Evolutionary conservation across 2,329 filamentous ascomycete genomes (phyloP).

Genomic region (Hirsutella thompsonii): DNA sequence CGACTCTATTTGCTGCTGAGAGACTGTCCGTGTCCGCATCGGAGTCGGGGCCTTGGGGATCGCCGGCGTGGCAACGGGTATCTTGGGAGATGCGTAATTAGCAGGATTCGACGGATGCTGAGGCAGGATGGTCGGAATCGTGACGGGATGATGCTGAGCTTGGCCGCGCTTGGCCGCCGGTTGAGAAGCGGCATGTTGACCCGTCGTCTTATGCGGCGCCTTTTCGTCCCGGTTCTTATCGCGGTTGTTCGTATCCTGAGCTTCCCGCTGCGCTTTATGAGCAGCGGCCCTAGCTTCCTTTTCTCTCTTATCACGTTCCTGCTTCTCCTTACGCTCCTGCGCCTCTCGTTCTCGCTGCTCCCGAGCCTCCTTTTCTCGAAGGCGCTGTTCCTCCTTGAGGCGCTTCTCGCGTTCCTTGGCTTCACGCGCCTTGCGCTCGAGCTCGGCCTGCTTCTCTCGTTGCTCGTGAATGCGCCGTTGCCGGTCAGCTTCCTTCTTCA

Average conservation of each 20-base stretch:
- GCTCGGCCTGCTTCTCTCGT: conserved; percentile 71
- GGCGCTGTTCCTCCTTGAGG: conserved; percentile 68
- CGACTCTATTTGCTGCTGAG: conserved; percentile 68
- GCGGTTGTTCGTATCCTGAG: conserved; percentile 33
- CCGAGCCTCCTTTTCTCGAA: conserved; percentile 64
- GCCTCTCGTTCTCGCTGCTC: conserved; percentile 61
- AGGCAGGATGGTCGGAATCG: conserved; percentile 38
- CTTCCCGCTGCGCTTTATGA: conserved; percentile 44
- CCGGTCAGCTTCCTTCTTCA: conserved; percentile 75
- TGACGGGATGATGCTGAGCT: conserved; percentile 26
- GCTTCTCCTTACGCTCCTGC: conserved; percentile 48
- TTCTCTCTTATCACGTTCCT: conserved; percentile 48
- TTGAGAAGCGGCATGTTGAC: conserved; percentile 16
- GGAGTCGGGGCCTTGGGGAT: conserved; percentile 75
- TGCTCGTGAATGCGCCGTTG: conserved; percentile 70
- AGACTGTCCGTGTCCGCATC: conserved; percentile 60
- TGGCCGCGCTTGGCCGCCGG: conserved; percentile 11
- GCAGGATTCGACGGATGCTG: conserved; percentile 45
- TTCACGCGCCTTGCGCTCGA: conserved; percentile 63
- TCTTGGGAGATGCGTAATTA: conserved; percentile 63
- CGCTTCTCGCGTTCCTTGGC: conserved; percentile 63
- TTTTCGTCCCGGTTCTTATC: conserved; percentile 59
- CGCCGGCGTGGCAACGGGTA: conserved; percentile 65
- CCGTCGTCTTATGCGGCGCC: conserved; percentile 19
- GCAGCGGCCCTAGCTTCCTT: conserved; percentile 41